Evolutionary conservation across 345 rosid species (phyloP).

Genomic region (Euclidium syriacum): DNA sequence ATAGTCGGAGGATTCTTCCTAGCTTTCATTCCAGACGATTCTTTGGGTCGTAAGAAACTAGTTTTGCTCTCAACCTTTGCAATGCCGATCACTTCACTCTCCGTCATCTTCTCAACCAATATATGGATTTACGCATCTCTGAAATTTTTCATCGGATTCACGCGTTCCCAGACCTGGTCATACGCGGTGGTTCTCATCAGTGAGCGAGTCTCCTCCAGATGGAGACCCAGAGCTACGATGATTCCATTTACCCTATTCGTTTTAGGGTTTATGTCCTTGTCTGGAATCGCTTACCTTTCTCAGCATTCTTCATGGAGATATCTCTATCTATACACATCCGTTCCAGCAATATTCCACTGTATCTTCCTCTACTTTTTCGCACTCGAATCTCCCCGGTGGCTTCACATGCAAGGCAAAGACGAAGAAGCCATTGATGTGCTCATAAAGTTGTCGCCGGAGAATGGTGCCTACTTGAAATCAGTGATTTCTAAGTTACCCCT

Average conservation of each 20-base stretch:
- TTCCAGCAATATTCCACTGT: slow-evolving; percentile 32
- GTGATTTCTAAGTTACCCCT: not conserved
- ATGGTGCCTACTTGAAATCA: slow-evolving; percentile 14
- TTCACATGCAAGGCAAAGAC: slow-evolving; percentile 35
- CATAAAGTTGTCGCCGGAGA: slow-evolving; percentile 2
- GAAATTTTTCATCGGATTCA: slow-evolving; percentile 42
- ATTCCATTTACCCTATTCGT: slow-evolving; percentile 42
- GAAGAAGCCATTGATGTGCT: slow-evolving; percentile 34
- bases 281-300: slow-evolving; percentile 35
- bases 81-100: slow-evolving; percentile 39
- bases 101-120: slow-evolving; percentile 37
- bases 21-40: slow-evolving; percentile 49
- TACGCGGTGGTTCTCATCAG: slow-evolving; percentile 39
- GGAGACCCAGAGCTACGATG: slow-evolving; percentile 45
- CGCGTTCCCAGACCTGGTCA: slow-evolving; percentile 41
- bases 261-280: slow-evolving; percentile 47
- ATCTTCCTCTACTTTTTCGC: slow-evolving; percentile 27
- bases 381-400: slow-evolving; percentile 56
- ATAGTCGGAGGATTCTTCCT: slow-evolving; percentile 44
- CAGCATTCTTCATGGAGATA: slow-evolving; percentile 42
- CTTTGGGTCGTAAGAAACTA: slow-evolving; percentile 61
- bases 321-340: slow-evolving; percentile 41
- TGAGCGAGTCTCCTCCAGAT: slow-evolving; percentile 36
- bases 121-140: slow-evolving; percentile 42
- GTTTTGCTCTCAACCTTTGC: slow-evolving; percentile 37